A percentile compares a stretch with the other conserved stretches of the same genome.
Conservation (phyloP, 169 alveolate species). For the Plasmodium vivax region DNA sequence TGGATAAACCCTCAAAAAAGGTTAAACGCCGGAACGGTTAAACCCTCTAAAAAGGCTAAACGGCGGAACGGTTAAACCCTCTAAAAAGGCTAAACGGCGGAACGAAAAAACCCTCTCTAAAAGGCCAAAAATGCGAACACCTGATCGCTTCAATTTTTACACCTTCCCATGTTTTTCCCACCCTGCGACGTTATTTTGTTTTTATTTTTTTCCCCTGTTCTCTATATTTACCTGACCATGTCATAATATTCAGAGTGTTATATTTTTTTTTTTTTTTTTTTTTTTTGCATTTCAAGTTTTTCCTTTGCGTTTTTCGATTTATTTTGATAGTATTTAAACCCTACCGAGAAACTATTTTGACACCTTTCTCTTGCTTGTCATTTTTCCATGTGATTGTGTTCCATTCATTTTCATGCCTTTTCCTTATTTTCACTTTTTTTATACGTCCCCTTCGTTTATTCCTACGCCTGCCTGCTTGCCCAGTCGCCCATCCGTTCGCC, state of each 20-base stretch:
- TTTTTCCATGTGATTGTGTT: conserved; percentile 10
- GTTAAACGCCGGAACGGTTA: too few species aligned
- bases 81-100: not conserved
- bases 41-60: too few species aligned
- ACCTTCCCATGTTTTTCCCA: conserved; percentile 15
- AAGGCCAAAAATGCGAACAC: not conserved
- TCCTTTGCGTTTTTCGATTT: conserved; percentile 4
- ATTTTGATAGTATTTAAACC: conserved; percentile 8
- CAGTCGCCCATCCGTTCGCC: not conserved
- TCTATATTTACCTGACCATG: conserved; percentile 18
- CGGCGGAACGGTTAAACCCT: too few species aligned
- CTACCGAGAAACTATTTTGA: not conserved
- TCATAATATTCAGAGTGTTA: not conserved
- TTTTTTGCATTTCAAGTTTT: not conserved
- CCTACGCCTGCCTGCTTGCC: not conserved
- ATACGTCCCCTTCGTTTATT: not conserved
- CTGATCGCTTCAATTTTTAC: conserved; percentile 4
- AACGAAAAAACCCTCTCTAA: not conserved
- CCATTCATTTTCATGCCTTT: not conserved
- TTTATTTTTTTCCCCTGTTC: conserved; percentile 8
- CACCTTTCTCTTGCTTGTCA: not conserved
- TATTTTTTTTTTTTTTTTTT: conserved; percentile 11
- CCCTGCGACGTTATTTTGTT: not conserved
- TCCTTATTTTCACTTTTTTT: not conserved
- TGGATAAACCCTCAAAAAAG: too few species aligned